Evolutionary conservation across 805 yeast genomes (phyloP).

Genomic region (Pichia membranifaciens): DNA sequence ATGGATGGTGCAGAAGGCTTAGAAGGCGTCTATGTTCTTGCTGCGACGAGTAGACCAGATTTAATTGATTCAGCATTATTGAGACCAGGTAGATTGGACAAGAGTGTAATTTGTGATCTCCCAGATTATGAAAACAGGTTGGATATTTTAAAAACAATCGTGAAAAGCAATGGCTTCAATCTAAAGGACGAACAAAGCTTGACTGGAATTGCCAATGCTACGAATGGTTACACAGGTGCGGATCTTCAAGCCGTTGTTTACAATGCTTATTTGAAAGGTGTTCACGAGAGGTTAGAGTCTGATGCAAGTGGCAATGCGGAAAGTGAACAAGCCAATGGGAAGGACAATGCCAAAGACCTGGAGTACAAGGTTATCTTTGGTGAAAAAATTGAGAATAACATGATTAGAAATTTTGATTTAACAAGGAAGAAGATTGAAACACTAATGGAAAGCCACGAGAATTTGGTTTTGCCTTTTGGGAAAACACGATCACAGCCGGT

Average conservation of each 20-base stretch:
- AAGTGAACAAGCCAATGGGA: conserved; percentile 9
- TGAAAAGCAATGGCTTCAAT: conserved; percentile 52
- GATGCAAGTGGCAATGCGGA: conserved; percentile 39
- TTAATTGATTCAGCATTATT: conserved; percentile 89
- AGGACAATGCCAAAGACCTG: neutral
- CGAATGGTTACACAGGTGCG: conserved; percentile 88
- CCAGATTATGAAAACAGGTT: conserved; percentile 66
- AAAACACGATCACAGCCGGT: conserved; percentile 16
- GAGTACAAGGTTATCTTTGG: conserved; percentile 11
- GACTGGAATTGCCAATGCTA: conserved; percentile 45
- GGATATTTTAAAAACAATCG: conserved; percentile 61
- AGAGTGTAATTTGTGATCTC: conserved; percentile 83
- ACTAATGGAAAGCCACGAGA: conserved; percentile 17
- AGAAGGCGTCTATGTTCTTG: conserved; percentile 93
- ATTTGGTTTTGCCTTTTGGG: conserved; percentile 9
- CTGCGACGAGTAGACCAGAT: conserved; percentile 96
- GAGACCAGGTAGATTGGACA: conserved; percentile 95
- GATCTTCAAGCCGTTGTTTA: conserved; percentile 89
- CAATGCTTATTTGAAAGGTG: conserved; percentile 85
- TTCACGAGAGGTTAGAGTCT: conserved; percentile 56
- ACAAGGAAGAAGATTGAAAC: conserved; percentile 20
- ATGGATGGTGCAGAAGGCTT: conserved; percentile 99
- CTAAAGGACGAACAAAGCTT: conserved; percentile 46
- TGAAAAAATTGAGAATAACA: neutral
- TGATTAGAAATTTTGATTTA: conserved; percentile 6